Conservation (phyloP, 306 rosid genomes). For the Urtica urens region DNA sequence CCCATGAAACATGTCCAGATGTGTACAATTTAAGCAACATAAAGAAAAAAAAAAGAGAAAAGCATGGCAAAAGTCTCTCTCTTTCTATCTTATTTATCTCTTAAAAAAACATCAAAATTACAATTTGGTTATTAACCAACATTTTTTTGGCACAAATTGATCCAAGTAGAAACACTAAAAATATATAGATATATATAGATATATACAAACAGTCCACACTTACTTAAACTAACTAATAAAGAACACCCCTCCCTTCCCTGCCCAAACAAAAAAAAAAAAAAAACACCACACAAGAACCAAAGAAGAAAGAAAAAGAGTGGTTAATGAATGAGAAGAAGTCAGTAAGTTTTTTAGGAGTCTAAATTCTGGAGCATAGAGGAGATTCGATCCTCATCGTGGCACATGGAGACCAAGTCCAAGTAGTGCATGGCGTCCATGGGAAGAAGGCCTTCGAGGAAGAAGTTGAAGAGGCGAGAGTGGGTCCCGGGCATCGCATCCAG, state of each 20-base stretch:
- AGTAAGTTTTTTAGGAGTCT: neutral
- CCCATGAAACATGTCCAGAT: neutral
- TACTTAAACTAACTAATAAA: neutral
- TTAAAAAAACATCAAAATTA: slow-evolving; percentile 3
- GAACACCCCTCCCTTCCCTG: no score
- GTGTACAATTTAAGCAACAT: neutral
- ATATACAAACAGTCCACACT: slow-evolving; percentile 11
- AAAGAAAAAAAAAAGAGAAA: neutral
- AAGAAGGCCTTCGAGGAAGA: slow-evolving; percentile 62
- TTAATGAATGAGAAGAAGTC: neutral
- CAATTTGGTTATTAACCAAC: neutral
- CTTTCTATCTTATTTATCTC: slow-evolving; percentile 8
- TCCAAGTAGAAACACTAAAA: slow-evolving; percentile 10
- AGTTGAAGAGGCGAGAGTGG: slow-evolving; percentile 52
- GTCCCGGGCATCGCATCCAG: slow-evolving; percentile 71
- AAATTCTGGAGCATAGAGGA: slow-evolving; percentile 34
- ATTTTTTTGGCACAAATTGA: slow-evolving; percentile 5
- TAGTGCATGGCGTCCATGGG: slow-evolving; percentile 70
- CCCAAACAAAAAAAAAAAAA: neutral
- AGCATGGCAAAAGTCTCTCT: slow-evolving; percentile 3
- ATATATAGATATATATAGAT: no score
- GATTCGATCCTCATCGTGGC: slow-evolving; percentile 30
- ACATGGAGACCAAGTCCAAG: slow-evolving; percentile 52
- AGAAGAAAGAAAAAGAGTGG: neutral
- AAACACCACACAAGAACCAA: neutral